A percentile compares a stretch with the other conserved stretches of the same genome.
phyloP scores from a whole-genome alignment of 2,329 filamentous ascomycete genomes.

The Orbilia brochopaga region DNA sequence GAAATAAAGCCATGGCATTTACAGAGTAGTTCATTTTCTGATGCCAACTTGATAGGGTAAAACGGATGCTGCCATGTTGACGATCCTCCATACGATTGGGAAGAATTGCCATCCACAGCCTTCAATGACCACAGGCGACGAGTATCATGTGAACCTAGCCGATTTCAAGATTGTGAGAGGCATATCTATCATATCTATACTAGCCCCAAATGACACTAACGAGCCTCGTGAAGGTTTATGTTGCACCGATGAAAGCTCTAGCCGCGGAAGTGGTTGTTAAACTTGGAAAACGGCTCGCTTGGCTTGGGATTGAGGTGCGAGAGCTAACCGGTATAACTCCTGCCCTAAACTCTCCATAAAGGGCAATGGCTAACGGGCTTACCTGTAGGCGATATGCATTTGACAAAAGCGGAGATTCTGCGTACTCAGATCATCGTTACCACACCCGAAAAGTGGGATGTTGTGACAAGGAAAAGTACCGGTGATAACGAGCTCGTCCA shows the following conservation, averaged over 20 bases:
- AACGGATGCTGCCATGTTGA: constrained; percentile 97
- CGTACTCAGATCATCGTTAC: constrained; percentile 98
- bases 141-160: constrained; percentile 34
- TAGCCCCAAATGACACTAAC: neutral
- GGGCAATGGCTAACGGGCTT: neutral
- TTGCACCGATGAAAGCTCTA: constrained; percentile 97
- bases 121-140: constrained; percentile 85
- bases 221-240: constrained; percentile 70
- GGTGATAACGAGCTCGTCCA: constrained; percentile 97
- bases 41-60: constrained; percentile 70
- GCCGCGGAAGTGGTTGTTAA: constrained; percentile 97
- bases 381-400: constrained; percentile 83
- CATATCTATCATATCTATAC: neutral
- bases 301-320: constrained; percentile 89
- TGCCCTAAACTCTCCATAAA: neutral
- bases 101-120: constrained; percentile 85
- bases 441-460: constrained; percentile 99
- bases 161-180: constrained; percentile 48
- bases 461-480: constrained; percentile 94
- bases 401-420: constrained; percentile 94
- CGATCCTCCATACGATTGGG: constrained; percentile 85
- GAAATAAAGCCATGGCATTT: neutral
- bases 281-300: constrained; percentile 85
- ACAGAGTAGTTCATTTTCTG: constrained; percentile 42
- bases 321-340: constrained; percentile 71